These are phyloP conservation scores for Diacronema lutheri DNA, from an alignment of 78 protist genomes.

Conservation along the genomic window DNA sequence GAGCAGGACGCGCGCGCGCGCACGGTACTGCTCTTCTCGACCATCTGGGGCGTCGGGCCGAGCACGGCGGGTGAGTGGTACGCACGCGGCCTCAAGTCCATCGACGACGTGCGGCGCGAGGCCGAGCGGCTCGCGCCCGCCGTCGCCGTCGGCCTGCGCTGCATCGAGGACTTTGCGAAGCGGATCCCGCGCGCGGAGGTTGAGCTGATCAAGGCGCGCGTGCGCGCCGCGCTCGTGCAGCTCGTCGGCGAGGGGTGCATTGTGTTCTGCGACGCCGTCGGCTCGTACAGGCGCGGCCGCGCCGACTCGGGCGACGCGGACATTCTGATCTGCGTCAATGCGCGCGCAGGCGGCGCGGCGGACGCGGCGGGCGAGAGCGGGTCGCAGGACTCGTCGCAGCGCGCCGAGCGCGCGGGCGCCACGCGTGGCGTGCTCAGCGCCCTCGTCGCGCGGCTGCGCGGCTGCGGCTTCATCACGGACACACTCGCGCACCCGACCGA, in stretches of 20 bases:
- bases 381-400: too few relatives aligned
- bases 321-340: not conserved
- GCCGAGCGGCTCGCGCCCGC: too few relatives aligned
- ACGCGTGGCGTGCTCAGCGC: not conserved
- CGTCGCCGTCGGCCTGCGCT: not conserved
- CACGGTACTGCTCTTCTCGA: too few relatives aligned
- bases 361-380: too few relatives aligned
- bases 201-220: not conserved
- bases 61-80: not conserved
- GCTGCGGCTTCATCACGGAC: not conserved
- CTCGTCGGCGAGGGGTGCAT: not conserved
- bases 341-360: not conserved
- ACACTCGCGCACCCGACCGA: not conserved
- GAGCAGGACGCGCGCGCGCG: too few relatives aligned
- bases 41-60: not conserved
- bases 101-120: not conserved
- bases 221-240: not conserved
- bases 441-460: not conserved
- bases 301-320: constrained; percentile 24
- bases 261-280: not conserved
- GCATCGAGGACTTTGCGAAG: not conserved
- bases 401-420: too few relatives aligned
- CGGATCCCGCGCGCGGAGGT: constrained; percentile 7
- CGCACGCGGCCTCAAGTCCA: not conserved
- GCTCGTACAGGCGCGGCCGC: constrained; percentile 35